Conservation (phyloP, 108 stramenopile species). For the Nannochloropsis salina region DNA sequence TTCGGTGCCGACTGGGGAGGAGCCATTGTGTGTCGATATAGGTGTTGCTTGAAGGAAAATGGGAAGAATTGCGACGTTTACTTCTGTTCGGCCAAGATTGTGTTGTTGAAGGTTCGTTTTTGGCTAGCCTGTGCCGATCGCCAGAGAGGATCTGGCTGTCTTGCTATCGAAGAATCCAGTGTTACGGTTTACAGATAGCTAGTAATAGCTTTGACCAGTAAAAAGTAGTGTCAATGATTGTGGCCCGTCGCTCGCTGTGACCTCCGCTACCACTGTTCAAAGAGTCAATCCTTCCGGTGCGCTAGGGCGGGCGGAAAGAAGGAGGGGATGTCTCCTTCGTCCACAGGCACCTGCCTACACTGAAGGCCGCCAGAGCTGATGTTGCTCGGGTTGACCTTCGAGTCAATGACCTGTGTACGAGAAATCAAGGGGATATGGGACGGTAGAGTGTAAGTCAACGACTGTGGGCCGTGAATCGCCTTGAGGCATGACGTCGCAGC, state of each 20-base stretch:
- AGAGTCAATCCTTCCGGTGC: not conserved
- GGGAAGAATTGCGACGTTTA: not conserved
- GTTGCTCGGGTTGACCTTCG: not conserved
- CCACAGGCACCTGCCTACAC: not conserved
- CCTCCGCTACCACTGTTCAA: not conserved
- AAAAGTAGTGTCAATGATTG: not conserved
- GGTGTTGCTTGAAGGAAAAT: not conserved
- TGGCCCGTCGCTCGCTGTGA: not conserved
- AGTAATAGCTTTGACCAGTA: not conserved
- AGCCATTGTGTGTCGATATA: not conserved
- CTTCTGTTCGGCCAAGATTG: too few species aligned
- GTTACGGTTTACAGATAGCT: too few species aligned
- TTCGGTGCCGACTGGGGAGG: not conserved
- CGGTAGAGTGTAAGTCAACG: too few species aligned
- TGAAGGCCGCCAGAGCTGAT: not conserved
- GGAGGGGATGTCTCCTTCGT: conserved; percentile 1
- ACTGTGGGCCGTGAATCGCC: too few species aligned
- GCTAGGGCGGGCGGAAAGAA: not conserved
- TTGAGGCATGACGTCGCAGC: too few species aligned
- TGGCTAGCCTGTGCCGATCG: too few species aligned
- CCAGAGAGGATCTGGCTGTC: too few species aligned
- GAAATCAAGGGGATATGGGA: too few species aligned
- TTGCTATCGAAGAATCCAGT: too few species aligned
- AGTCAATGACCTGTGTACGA: too few species aligned
- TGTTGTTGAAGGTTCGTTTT: too few species aligned